Evolutionary conservation across 345 rosid genomes (phyloP), one percentile per base, ranked within the genome.

Genomic region (Eucalyptus curtisii): DNA sequence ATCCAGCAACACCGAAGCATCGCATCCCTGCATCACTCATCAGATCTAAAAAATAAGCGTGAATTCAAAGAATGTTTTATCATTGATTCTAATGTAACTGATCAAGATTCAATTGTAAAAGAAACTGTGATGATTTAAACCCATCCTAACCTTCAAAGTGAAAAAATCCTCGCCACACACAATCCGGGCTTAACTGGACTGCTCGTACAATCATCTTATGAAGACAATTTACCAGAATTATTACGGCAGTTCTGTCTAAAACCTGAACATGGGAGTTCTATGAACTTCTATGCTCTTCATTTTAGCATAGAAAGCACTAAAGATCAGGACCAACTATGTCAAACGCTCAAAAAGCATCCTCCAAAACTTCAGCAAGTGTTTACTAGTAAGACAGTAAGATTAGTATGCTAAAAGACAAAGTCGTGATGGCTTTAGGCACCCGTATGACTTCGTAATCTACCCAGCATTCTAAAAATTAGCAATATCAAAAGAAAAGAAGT

Each of bases 1-100:
- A 48, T 91, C 96, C 42, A 97, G 94, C 92, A 97, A 76, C 88
- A 96, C 99, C 4, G 99, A 97, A 6, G 88, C 99, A 90, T 96
- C 99, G 82, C 99, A 96, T 31, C 98, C 99, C 99, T 97, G 91
- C 88, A 89, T 45, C 3, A 14, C 40, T 64, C 25, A 24, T 27
- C 64, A 76, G 24, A 24, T 22, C 53, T 45, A 0, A 87, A 40
- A n/a, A 64, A n/a, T 64, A 7, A 76, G 84, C 7, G 22, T 40
- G 84, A 76, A 71, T 76, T 76, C 7, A 4, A 52, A 52, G 57
- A 52, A 52, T 59, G 7, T 59, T 13, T 59, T 5, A 59, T 59
- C 68, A 59, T 59, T 59, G 27, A 30, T 59, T 59, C 11, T 31
- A 59, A 59, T 59, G 68, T 1, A 59, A 59, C 33, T 27, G 31